Evolutionary conservation across 2,329 filamentous ascomycete species (phyloP).

Genomic region (Alternaria rosae): DNA sequence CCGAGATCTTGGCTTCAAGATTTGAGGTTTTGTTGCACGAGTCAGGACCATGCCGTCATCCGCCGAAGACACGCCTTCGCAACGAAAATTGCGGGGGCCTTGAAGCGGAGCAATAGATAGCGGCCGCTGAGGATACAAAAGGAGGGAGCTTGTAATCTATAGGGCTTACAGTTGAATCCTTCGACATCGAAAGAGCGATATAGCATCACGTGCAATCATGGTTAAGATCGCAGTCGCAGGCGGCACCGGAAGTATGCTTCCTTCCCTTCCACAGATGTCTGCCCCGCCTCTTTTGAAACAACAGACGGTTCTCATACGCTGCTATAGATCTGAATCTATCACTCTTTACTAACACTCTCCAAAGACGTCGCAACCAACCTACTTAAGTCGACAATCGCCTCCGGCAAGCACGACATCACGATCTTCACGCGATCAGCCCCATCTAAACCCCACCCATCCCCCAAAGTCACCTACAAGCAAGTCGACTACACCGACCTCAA

Average conservation of each 20-base stretch:
- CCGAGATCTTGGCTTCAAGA: background rate
- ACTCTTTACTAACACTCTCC: background rate
- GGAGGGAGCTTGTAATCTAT: background rate
- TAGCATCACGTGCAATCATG: constrained; percentile 22
- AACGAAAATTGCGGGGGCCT: background rate
- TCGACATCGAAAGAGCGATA: background rate
- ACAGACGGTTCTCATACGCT: background rate
- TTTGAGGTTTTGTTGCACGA: background rate
- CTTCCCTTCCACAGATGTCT: background rate
- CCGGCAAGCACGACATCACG: constrained; percentile 61
- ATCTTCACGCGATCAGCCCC: constrained; percentile 57
- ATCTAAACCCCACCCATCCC: constrained; percentile 4
- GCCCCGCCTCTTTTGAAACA: background rate
- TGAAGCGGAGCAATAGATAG: background rate
- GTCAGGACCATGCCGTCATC: constrained; percentile 3
- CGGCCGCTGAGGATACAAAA: background rate
- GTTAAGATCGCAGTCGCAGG: constrained; percentile 48
- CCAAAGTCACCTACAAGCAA: constrained; percentile 51
- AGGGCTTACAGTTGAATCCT: background rate
- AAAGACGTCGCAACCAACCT: constrained; percentile 63
- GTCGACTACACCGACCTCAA: constrained; percentile 56
- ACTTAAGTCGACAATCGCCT: constrained; percentile 58
- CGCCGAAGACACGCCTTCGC: constrained; percentile 1
- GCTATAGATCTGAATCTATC: background rate
- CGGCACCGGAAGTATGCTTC: constrained; percentile 45